Evolutionary conservation across 139 green algal species (phyloP).

Genomic region (Volvox reticuliferus): DNA sequence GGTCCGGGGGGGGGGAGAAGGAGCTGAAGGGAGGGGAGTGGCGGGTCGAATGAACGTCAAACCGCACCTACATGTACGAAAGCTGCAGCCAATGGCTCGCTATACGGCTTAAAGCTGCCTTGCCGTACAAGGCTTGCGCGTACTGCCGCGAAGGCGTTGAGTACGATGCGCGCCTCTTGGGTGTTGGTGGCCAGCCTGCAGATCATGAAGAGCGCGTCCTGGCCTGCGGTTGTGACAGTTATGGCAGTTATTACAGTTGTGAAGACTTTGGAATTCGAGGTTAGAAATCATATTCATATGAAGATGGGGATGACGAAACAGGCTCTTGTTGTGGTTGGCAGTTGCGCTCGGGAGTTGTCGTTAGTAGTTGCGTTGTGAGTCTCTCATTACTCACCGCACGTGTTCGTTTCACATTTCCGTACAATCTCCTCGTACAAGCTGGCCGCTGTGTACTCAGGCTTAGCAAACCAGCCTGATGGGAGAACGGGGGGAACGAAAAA

Average conservation of each 20-base stretch:
- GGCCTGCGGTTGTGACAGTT: slow-evolving; percentile 1
- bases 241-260: too few relatives aligned
- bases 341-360: not conserved
- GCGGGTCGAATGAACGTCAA: not conserved
- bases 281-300: too few relatives aligned
- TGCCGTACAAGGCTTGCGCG: slow-evolving; percentile 31
- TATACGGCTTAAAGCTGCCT: slow-evolving; percentile 10
- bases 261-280: too few relatives aligned
- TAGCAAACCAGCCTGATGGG: slow-evolving; percentile 39
- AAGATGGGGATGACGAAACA: too few relatives aligned
- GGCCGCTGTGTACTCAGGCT: slow-evolving; percentile 41
- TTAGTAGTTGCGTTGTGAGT: not conserved
- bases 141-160: slow-evolving; percentile 51
- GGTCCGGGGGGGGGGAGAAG: not conserved
- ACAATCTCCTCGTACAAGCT: slow-evolving; percentile 52
- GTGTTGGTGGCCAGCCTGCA: slow-evolving; percentile 28
- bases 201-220: slow-evolving; percentile 43
- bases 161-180: slow-evolving; percentile 29
- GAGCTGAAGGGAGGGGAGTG: not conserved
- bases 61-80: slow-evolving; percentile 35
- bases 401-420: slow-evolving; percentile 28
- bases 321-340: not conserved
- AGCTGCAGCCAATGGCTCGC: not conserved
- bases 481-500: too few relatives aligned
- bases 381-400: slow-evolving; percentile 36